Evolutionary conservation across 2,329 filamentous ascomycete genomes (phyloP).

Genomic region (Aspergillus fumigatus): DNA sequence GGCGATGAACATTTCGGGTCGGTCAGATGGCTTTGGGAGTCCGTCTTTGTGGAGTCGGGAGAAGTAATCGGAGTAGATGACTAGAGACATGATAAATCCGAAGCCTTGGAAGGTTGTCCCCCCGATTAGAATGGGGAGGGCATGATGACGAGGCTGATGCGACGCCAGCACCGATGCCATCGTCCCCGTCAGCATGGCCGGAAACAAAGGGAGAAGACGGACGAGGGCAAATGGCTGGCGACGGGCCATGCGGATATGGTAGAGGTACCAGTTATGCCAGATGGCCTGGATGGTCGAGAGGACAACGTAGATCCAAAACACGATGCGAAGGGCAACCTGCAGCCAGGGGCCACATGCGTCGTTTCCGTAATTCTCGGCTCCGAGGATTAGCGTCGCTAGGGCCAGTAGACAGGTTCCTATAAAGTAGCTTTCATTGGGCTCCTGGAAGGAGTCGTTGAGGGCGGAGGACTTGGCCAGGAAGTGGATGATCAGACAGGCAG

Average conservation of each 20-base stretch:
- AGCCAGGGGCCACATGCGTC: slow-evolving; percentile 53
- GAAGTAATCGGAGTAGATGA: slow-evolving; percentile 44
- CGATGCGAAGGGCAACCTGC: slow-evolving; percentile 52
- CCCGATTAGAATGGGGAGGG: slow-evolving; percentile 40
- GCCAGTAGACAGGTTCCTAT: slow-evolving; percentile 63
- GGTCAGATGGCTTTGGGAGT: slow-evolving; percentile 38
- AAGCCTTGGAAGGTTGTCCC: slow-evolving; percentile 44
- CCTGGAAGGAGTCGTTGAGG: slow-evolving; percentile 51
- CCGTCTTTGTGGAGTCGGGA: slow-evolving; percentile 38
- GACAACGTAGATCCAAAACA: slow-evolving; percentile 64
- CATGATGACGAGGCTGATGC: slow-evolving; percentile 26
- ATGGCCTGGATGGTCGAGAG: slow-evolving; percentile 29
- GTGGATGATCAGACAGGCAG: slow-evolving; percentile 49
- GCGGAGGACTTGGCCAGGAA: slow-evolving; percentile 52
- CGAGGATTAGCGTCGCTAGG: slow-evolving; percentile 60
- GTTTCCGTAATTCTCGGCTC: slow-evolving; percentile 59
- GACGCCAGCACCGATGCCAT: slow-evolving; percentile 31
- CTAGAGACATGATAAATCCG: slow-evolving; percentile 42
- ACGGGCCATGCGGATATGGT: slow-evolving; percentile 17
- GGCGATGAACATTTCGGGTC: slow-evolving; percentile 51
- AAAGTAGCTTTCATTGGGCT: slow-evolving; percentile 63
- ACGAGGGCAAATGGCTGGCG: slow-evolving; percentile 6
- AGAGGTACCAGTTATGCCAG: slow-evolving; percentile 2
- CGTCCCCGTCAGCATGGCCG: slow-evolving; percentile 36
- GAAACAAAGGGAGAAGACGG: slow-evolving; percentile 11